These are phyloP conservation scores for Fremontodendron californicum DNA, from an alignment of 345 rosid genomes.

Conservation along the genomic window DNA sequence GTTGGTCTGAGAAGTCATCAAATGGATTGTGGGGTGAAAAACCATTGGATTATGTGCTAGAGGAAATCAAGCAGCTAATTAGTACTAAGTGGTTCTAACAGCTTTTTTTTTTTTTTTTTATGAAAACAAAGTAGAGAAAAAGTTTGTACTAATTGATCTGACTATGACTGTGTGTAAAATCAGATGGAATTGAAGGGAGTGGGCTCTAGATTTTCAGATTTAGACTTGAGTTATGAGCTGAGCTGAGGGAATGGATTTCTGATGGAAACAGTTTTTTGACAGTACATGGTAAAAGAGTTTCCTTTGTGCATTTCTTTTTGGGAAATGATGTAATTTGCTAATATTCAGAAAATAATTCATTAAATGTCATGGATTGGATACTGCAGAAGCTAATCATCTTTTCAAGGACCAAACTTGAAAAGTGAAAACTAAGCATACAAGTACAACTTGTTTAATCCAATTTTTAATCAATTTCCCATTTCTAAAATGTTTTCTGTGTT, in stretches of 20 bases:
- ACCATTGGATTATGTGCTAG: constrained; percentile 55
- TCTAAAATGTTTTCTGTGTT: neutral
- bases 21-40: constrained; percentile 26
- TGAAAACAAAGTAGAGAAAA: constrained; percentile 53
- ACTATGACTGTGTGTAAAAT: constrained; percentile 29
- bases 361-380: constrained; percentile 27
- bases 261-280: too few species aligned
- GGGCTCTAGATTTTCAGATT: constrained; percentile 21
- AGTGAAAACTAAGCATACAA: constrained; percentile 15
- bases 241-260: too few species aligned
- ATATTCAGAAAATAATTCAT: constrained; percentile 8
- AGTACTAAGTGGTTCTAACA: constrained; percentile 37
- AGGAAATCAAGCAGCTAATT: constrained; percentile 74
- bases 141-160: constrained; percentile 54
- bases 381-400: constrained; percentile 6
- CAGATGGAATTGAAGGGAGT: constrained; percentile 26
- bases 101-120: constrained; percentile 53
- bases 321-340: constrained; percentile 17
- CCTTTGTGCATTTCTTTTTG: constrained; percentile 19
- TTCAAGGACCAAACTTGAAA: constrained; percentile 20
- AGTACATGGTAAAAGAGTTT: too few species aligned
- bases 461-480: neutral
- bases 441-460: neutral
- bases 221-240: too few species aligned
- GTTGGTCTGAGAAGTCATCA: neutral